These are phyloP conservation scores for Aphelidium insulamus DNA, from an alignment of 371 early-diverging fungal species.

Conservation along the genomic window DNA sequence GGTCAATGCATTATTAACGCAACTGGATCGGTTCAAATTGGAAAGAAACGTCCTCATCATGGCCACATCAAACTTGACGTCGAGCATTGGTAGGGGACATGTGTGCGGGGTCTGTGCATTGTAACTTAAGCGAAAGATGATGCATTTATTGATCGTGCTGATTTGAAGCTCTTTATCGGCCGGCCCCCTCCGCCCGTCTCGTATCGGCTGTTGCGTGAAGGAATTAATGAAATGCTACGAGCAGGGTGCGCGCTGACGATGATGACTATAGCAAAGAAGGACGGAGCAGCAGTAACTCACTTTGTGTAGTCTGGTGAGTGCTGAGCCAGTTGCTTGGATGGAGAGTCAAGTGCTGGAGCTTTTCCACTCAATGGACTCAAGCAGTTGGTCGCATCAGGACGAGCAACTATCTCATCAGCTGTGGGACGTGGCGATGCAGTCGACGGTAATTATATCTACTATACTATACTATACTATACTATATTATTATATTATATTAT, in stretches of 20 bases:
- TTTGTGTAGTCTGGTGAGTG: constrained; percentile 8
- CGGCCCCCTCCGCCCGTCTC: constrained; percentile 20
- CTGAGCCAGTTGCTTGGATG: constrained; percentile 10
- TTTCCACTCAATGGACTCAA: constrained; percentile 2
- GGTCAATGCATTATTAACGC: constrained; percentile 27
- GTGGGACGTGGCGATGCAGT: background rate
- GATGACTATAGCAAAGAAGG: background rate
- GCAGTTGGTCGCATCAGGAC: background rate
- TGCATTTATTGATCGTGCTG: constrained; percentile 28
- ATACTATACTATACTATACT: background rate
- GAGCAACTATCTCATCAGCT: background rate
- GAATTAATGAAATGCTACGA: constrained; percentile 8
- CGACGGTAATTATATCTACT: no score
- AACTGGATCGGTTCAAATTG: constrained; percentile 25
- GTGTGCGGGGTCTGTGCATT: background rate
- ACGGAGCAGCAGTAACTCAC: background rate
- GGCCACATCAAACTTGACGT: constrained; percentile 37
- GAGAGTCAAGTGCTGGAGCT: constrained; percentile 3
- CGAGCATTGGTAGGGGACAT: constrained; percentile 21
- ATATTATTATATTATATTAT: background rate
- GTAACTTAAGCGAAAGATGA: constrained; percentile 7
- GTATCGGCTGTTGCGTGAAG: constrained; percentile 16
- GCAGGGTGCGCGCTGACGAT: background rate
- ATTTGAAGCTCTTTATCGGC: constrained; percentile 20
- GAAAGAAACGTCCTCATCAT: constrained; percentile 26